phyloP scores from a whole-genome alignment of 345 rosid genomes.

The Salix suchowensis region DNA sequence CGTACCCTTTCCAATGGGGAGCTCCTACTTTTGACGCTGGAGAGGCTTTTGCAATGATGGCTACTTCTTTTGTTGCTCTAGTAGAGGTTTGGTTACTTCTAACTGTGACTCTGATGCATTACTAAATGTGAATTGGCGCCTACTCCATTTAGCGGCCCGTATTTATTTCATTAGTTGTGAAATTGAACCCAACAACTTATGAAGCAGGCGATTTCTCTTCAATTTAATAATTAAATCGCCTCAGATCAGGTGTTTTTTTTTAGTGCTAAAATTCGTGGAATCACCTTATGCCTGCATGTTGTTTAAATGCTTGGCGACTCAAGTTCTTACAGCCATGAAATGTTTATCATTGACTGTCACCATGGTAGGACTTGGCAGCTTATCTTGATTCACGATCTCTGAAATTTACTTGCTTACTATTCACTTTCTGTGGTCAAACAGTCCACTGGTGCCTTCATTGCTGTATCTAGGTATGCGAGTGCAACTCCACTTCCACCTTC shows the following conservation, averaged over 20 bases:
- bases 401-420: neutral
- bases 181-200: neutral
- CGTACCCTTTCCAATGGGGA: conserved; percentile 99
- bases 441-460: conserved; percentile 90
- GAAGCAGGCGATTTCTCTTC: neutral
- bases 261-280: neutral
- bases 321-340: neutral
- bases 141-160: neutral
- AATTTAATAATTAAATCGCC: neutral
- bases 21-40: conserved; percentile 96
- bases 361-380: neutral
- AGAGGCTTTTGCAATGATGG: conserved; percentile 97
- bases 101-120: neutral
- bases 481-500: conserved; percentile 96
- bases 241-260: neutral
- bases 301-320: neutral
- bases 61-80: conserved; percentile 78
- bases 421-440: conserved; percentile 26
- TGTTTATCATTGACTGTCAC: neutral
- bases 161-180: neutral
- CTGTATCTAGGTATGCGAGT: conserved; percentile 79
- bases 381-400: conserved; percentile 25
- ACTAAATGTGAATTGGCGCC: neutral
- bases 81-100: conserved; percentile 57
- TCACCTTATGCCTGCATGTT: neutral